A percentile compares a stretch with the other conserved stretches of the same genome.
phyloP scores from a whole-genome alignment of 352 stramenopile genomes.

The Thalassiosira livingstoniorum region DNA sequence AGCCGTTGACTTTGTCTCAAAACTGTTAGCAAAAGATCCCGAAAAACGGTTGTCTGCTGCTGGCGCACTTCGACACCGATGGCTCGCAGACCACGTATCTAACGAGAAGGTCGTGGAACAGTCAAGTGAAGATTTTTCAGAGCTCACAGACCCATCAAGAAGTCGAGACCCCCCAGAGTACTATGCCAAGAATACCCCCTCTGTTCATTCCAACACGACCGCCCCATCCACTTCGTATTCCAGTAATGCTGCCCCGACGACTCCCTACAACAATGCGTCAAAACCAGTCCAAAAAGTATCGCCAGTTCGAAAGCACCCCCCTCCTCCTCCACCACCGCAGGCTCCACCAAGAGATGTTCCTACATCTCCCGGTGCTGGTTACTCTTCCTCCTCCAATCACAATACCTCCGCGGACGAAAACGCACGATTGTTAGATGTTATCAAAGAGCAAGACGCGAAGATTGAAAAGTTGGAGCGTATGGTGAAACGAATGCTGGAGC shows the following conservation, averaged over 20 bases:
- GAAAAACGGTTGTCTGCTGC: slow-evolving; percentile 89
- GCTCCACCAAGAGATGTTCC: not conserved
- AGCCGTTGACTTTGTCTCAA: slow-evolving; percentile 92
- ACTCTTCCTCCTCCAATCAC: slow-evolving; percentile 4
- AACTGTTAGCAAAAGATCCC: slow-evolving; percentile 91
- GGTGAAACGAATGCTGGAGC: slow-evolving; percentile 64
- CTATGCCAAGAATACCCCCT: not conserved
- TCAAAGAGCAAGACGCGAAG: slow-evolving; percentile 67
- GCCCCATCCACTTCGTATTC: not conserved
- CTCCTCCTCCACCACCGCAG: slow-evolving; percentile 44
- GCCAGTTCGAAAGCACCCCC: slow-evolving; percentile 2
- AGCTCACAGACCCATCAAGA: not conserved
- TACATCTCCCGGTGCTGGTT: not conserved
- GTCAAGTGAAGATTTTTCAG: slow-evolving; percentile 30
- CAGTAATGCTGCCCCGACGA: not conserved
- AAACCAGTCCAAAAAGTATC: not conserved
- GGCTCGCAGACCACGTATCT: slow-evolving; percentile 28
- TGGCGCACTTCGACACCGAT: slow-evolving; percentile 47
- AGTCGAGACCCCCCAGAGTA: slow-evolving; percentile 1
- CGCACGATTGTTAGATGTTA: slow-evolving; percentile 61
- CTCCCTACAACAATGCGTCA: not conserved
- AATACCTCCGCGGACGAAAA: slow-evolving; percentile 41
- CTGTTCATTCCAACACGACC: slow-evolving; percentile 11
- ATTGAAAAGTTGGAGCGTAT: slow-evolving; percentile 63
- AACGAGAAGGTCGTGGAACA: slow-evolving; percentile 1